A percentile compares a stretch with the other conserved stretches of the same genome.
phyloP scores from a whole-genome alignment of 139 green algal species.

The Chloropicon primus region DNA sequence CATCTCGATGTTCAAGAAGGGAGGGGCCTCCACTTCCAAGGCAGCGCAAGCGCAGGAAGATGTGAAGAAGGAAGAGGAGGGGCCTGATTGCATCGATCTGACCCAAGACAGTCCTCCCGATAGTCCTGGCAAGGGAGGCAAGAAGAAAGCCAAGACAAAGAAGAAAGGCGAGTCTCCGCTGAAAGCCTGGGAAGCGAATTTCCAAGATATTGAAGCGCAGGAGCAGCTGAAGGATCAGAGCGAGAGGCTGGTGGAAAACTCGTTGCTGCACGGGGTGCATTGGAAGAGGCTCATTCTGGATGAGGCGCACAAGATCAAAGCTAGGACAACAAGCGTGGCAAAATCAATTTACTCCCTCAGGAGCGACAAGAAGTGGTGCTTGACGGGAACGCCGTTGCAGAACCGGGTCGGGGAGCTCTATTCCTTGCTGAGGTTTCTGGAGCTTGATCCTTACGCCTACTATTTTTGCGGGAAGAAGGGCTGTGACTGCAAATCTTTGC shows the following conservation, averaged over 20 bases:
- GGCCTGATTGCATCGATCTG: too few species aligned
- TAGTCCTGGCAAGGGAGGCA: too few species aligned
- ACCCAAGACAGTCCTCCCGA: too few species aligned
- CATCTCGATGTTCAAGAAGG: not conserved
- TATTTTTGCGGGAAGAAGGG: slow-evolving; percentile 68
- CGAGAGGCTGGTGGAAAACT: slow-evolving; percentile 6
- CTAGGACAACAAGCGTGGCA: slow-evolving; percentile 57
- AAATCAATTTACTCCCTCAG: slow-evolving; percentile 70
- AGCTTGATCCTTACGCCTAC: slow-evolving; percentile 70
- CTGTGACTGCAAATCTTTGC: slow-evolving; percentile 19
- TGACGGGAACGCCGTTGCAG: slow-evolving; percentile 71
- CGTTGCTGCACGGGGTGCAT: not conserved
- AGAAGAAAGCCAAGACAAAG: slow-evolving; percentile 15
- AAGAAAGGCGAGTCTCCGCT: slow-evolving; percentile 5
- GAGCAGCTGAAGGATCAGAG: slow-evolving; percentile 21
- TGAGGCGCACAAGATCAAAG: slow-evolving; percentile 87
- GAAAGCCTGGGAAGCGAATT: not conserved
- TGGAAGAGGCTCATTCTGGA: slow-evolving; percentile 42
- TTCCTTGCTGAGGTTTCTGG: slow-evolving; percentile 71
- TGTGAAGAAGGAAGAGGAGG: slow-evolving; percentile 19
- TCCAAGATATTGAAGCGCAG: slow-evolving; percentile 20
- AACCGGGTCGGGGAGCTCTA: slow-evolving; percentile 88
- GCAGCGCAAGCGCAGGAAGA: slow-evolving; percentile 13
- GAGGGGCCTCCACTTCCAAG: not conserved
- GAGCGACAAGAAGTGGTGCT: slow-evolving; percentile 53